Base-by-base conservation (phyloP, 2,329 filamentous ascomycete species). In the Nemania diffusa region DNA sequence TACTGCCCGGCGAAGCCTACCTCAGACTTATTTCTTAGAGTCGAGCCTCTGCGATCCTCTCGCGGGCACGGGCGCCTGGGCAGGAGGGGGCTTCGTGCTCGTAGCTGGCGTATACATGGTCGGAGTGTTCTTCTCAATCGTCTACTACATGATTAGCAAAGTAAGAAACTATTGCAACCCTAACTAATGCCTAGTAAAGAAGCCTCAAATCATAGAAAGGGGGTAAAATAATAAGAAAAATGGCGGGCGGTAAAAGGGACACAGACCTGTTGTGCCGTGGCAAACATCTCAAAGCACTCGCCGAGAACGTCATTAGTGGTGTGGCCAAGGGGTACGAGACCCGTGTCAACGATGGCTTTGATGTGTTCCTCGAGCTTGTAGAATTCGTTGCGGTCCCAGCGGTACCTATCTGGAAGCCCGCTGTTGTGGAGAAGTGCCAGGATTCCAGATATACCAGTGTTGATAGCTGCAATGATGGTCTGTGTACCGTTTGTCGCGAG, bases 361-460 rank as follows among this genome's bases (percentile, higher is more conserved):
- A 87, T 79, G 70, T 82, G 79, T 65, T 86, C 83, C 69, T 86
- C 84, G 29, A 86, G 77, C 44, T 81, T 79, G 59, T 79, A 78
- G 71, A 85, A 86, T 72, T 86, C 83, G 29, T 81, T 79, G 70
- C 81, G 81, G 71, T 87, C 80, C 57, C 81, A 81, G 29, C 84
- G 80, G 69, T 86, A 86, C 7, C 84, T 77, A 67, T 86, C 83
- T 2, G 85, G 84, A 20, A 87, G 73, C 1, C 85, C 85, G 65
- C 83, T 86, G 72, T 87, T 87, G 75, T 86, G 84, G 64, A 87
- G 71, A 17, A 87, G 77, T 2, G 84, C 85, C 4, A 87, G 78
- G 6, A 86, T 72, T 1, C 85, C 85, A 7, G 85, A 83, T 46
- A 82, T 78, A 62, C 84, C 74, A 0, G 85, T 87, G 73, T 86